Conservation (phyloP, 208 protist species). For the Acanthamoeba polyphaga region DNA sequence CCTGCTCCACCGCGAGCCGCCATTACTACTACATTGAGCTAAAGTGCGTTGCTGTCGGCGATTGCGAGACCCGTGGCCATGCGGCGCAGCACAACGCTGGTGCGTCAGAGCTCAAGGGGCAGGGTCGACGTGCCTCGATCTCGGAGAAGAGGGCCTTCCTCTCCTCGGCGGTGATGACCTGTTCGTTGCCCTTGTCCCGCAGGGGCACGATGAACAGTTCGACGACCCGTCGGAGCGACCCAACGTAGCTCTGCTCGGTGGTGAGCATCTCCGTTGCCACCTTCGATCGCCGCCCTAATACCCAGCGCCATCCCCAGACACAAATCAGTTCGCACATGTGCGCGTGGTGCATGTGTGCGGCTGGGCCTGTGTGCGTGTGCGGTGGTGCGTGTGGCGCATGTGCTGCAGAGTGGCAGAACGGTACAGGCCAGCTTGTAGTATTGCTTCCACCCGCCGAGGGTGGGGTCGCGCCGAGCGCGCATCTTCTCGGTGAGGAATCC, state of each 20-base stretch:
- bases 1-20: neutral
- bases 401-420: neutral
- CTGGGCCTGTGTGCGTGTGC: too few relatives aligned
- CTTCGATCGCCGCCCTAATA: constrained; percentile 58
- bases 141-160: constrained; percentile 63
- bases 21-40: too few relatives aligned
- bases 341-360: neutral
- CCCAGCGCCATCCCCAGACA: too few relatives aligned
- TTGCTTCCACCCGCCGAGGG: constrained; percentile 31
- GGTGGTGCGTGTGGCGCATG: too few relatives aligned
- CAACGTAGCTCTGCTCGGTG: constrained; percentile 31
- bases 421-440: constrained; percentile 41
- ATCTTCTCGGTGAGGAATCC: constrained; percentile 30
- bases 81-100: too few relatives aligned
- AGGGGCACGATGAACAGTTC: constrained; percentile 60
- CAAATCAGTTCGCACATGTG: neutral
- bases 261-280: constrained; percentile 36
- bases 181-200: constrained; percentile 21
- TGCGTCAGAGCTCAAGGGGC: too few relatives aligned
- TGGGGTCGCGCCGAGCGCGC: neutral
- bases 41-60: too few relatives aligned
- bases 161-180: constrained; percentile 53
- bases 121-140: neutral
- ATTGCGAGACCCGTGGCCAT: too few relatives aligned
- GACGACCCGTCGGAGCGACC: constrained; percentile 1